Evolutionary conservation across 176 grass and related monocot genomes (phyloP).

Genomic region (Raddia distichophylla): DNA sequence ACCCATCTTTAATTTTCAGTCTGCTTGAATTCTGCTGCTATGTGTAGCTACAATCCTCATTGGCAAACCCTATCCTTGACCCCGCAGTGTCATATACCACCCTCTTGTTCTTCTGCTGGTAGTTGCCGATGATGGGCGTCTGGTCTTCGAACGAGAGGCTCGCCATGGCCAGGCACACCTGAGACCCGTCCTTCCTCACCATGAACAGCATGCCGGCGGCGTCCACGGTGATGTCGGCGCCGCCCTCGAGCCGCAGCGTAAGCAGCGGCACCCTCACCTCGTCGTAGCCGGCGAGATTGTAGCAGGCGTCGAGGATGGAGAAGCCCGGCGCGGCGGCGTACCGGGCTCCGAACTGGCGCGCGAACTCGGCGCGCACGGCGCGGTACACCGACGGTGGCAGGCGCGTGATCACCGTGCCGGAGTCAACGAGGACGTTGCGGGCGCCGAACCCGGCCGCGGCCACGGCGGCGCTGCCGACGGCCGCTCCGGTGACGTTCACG

Average conservation of each 20-base stretch:
- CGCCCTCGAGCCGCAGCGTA: constrained; percentile 65
- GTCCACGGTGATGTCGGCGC: constrained; percentile 58
- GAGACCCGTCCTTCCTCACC: constrained; percentile 81
- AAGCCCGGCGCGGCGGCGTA: constrained; percentile 62
- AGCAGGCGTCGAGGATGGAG: constrained; percentile 90
- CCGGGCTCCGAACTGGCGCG: constrained; percentile 50
- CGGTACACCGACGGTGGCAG: constrained; percentile 77
- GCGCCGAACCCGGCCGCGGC: constrained; percentile 50
- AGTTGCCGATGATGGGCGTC: constrained; percentile 81
- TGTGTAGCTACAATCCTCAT: constrained; percentile 70
- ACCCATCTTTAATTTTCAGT: not conserved
- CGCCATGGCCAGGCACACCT: constrained; percentile 84
- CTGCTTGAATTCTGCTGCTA: not conserved
- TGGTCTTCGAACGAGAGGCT: constrained; percentile 79
- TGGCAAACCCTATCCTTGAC: constrained; percentile 74
- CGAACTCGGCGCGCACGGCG: constrained; percentile 69
- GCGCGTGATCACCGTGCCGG: constrained; percentile 89
- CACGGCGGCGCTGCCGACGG: constrained; percentile 52
- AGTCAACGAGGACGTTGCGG: constrained; percentile 78
- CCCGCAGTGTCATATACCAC: constrained; percentile 75
- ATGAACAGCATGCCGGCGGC: constrained; percentile 79
- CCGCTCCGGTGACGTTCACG: constrained; percentile 73
- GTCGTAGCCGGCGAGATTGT: constrained; percentile 66
- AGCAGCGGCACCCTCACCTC: constrained; percentile 77
- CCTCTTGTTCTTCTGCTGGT: constrained; percentile 98